These are phyloP conservation scores for Epichloe sibirici DNA, from an alignment of 2,329 filamentous ascomycete genomes.

Conservation along the genomic window DNA sequence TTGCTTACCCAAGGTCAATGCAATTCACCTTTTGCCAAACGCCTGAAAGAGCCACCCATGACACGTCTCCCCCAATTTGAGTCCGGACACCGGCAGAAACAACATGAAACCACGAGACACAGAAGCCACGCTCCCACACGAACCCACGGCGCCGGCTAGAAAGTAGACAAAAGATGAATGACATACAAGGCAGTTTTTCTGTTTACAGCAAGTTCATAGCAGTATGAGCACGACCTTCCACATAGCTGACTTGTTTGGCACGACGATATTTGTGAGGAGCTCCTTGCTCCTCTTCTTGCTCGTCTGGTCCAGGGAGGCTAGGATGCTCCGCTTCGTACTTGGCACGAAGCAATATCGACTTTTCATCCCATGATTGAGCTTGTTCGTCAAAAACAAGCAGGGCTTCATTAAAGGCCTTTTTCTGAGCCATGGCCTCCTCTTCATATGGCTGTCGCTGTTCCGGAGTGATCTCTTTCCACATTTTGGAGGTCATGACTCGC, in stretches of 20 bases:
- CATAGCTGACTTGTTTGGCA: constrained; percentile 27
- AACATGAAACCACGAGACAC: not conserved
- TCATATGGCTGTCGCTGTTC: constrained; percentile 68
- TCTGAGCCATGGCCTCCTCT: constrained; percentile 59
- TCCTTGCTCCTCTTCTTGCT: constrained; percentile 10
- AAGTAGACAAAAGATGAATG: not conserved
- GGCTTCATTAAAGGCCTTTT: constrained; percentile 47
- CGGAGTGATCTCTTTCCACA: constrained; percentile 71
- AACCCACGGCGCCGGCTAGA: not conserved
- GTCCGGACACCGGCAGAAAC: not conserved
- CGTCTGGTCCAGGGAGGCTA: constrained; percentile 13
- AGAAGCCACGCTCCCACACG: not conserved
- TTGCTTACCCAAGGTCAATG: not conserved
- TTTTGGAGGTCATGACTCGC: constrained; percentile 70
- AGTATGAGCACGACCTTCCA: constrained; percentile 18
- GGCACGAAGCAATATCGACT: constrained; percentile 41
- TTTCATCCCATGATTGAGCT: constrained; percentile 60
- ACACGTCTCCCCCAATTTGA: not conserved
- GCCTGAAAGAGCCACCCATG: not conserved
- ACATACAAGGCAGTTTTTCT: not conserved
- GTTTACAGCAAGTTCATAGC: constrained; percentile 12
- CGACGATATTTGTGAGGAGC: constrained; percentile 22
- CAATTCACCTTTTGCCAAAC: not conserved
- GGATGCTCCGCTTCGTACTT: constrained; percentile 43
- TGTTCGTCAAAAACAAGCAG: constrained; percentile 47